Evolutionary conservation across 2,329 filamentous ascomycete species (phyloP).

Genomic region (Xylariaceae sp.): DNA sequence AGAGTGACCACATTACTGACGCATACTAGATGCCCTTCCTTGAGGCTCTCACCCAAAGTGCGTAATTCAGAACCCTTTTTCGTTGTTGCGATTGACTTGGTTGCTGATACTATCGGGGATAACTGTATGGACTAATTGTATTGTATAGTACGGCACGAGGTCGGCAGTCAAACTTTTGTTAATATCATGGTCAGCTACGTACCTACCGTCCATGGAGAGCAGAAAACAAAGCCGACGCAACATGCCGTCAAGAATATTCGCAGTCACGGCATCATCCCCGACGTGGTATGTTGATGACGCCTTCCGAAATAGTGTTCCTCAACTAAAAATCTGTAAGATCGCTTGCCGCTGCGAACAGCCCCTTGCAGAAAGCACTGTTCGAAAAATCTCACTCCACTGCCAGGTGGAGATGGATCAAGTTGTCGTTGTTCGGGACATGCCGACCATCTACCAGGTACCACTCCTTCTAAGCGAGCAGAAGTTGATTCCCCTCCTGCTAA

Average conservation of each 20-base stretch:
- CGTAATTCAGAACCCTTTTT: background rate
- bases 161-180: constrained; percentile 80
- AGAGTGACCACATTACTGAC: constrained; percentile 50
- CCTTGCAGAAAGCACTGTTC: constrained; percentile 74
- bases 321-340: constrained; percentile 60
- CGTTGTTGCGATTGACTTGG: too few relatives aligned
- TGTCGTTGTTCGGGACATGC: constrained; percentile 86
- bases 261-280: constrained; percentile 76
- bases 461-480: constrained; percentile 86
- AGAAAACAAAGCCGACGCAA: constrained; percentile 98
- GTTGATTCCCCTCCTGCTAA: constrained; percentile 70
- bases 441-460: constrained; percentile 92
- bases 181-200: constrained; percentile 91
- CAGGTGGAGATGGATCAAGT: constrained; percentile 87
- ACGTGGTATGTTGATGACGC: constrained; percentile 58
- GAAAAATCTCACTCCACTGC: constrained; percentile 89
- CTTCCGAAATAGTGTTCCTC: constrained; percentile 14
- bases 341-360: constrained; percentile 87
- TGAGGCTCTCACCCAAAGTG: constrained; percentile 77
- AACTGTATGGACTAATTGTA: background rate
- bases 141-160: constrained; percentile 63
- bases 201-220: constrained; percentile 71
- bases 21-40: constrained; percentile 89
- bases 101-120: background rate
- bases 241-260: constrained; percentile 84